These are phyloP conservation scores for Blastobotrys illinoisensis DNA, from an alignment of 1,139 yeast species.

Conservation along the genomic window DNA sequence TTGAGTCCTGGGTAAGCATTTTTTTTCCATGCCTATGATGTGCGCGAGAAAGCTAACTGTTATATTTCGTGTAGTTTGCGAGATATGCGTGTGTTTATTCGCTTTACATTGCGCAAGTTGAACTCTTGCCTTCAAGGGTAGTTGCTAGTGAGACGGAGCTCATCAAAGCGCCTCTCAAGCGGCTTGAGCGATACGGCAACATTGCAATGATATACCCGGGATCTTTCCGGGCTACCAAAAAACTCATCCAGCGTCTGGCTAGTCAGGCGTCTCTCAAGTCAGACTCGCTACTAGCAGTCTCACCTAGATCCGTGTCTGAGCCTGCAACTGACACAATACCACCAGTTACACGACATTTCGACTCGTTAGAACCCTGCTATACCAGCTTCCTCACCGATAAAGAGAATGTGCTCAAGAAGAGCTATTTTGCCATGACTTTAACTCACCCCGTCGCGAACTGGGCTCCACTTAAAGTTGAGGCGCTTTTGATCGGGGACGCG, in stretches of 20 bases:
- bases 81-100: not conserved
- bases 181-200: not conserved
- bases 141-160: not conserved
- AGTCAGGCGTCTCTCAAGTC: not conserved
- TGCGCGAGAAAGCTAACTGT: not conserved
- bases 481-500: slow-evolving; percentile 21
- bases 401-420: slow-evolving; percentile 28
- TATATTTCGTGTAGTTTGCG: not conserved
- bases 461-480: slow-evolving; percentile 27
- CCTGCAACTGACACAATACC: not conserved
- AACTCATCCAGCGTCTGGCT: not conserved
- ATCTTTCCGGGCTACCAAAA: not conserved
- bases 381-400: slow-evolving; percentile 6
- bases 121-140: not conserved
- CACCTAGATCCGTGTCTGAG: not conserved
- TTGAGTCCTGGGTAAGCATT: not conserved
- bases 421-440: slow-evolving; percentile 30
- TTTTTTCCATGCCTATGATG: not conserved
- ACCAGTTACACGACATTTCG: not conserved
- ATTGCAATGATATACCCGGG: not conserved
- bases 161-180: not conserved
- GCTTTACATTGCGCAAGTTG: not conserved
- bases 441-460: slow-evolving; percentile 26
- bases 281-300: not conserved
- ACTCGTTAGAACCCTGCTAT: not conserved